Conservation (phyloP, 305 asterid species). For the Plantago rigida region DNA sequence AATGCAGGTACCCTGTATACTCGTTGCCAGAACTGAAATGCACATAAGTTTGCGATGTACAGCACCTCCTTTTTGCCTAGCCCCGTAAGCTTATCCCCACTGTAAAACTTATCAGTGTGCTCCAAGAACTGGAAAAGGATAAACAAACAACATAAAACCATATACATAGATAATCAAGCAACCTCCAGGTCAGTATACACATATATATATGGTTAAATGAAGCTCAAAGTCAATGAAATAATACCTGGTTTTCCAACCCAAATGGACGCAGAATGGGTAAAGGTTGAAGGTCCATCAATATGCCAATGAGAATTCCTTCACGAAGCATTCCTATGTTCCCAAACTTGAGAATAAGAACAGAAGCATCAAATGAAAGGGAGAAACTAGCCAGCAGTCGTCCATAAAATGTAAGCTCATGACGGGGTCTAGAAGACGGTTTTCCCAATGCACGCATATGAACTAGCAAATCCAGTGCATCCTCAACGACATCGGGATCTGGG, state of each 20-base stretch:
- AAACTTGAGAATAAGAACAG: conserved; percentile 71
- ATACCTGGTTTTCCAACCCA: conserved; percentile 67
- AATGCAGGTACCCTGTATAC: conserved; percentile 55
- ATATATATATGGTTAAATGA: conserved; percentile 12
- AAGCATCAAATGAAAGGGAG: conserved; percentile 79
- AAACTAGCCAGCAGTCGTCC: conserved; percentile 72
- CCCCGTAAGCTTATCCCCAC: conserved; percentile 42
- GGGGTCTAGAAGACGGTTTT: conserved; percentile 55
- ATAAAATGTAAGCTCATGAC: conserved; percentile 73
- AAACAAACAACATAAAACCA: too few relatives aligned
- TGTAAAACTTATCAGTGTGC: conserved; percentile 44
- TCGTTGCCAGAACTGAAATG: conserved; percentile 84
- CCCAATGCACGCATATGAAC: conserved; percentile 56
- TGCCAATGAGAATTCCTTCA: conserved; percentile 83
- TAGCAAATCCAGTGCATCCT: conserved; percentile 70
- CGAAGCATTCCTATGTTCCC: conserved; percentile 71
- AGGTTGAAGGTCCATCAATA: conserved; percentile 81
- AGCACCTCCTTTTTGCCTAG: conserved; percentile 67
- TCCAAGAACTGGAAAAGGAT: conserved; percentile 37
- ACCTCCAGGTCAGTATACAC: conserved; percentile 22
- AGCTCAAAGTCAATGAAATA: conserved; percentile 22
- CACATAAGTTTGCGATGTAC: conserved; percentile 64
- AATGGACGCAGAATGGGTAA: conserved; percentile 78
- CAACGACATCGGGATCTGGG: conserved; percentile 55
- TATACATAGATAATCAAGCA: neutral